Base-by-base conservation (phyloP, 129 eudicot genomes). In the Tagetes patula region DNA sequence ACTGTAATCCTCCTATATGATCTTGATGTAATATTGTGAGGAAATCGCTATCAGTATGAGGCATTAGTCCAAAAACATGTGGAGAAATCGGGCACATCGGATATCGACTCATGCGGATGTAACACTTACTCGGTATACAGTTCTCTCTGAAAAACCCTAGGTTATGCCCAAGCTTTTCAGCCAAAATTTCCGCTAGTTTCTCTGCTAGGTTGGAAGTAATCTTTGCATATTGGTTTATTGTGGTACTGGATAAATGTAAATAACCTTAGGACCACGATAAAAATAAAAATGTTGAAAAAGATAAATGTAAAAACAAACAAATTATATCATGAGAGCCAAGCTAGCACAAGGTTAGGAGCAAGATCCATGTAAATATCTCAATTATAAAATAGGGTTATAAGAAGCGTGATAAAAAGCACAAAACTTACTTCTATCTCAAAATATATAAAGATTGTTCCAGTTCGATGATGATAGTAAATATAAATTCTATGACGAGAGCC, bases 1-100 rank as follows among this genome's bases (percentile, higher is more conserved):
- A 20, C 9, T 94, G 97, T 37, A 94, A 59, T 8, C 99, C 99
- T 31, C 97, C 97, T 41, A 94, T 50, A 31, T 88, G 81, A 75
- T 94, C 99, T 85, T 94, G 97, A 68, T 86, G 85, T 40, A 94
- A 49, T 40, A 94, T 76, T 0, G 99, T 94, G 75, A 94, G 93
- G 81, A 94, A 94, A 52, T 83, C 87, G 42, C 96, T 94, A 70
- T 94, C 98, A 0, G 98, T 90, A 70, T 94, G 98, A 2, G 96
- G 92, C 89, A 87, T 75, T 36, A 94, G 50, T 4, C 98, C 98
- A 12, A 79, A 56, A 41, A 90, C 67, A 2, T 87, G 76, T 4
- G 82, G 66, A 45, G 82, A 75, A 12, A 81, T 37, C 0, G 98
- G 96, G 70, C 98, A 94, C 3, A 85, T 68, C 6, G 87, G 98